Evolutionary conservation across 2,329 filamentous ascomycete species (phyloP).

Genomic region (Cercospora sp.): DNA sequence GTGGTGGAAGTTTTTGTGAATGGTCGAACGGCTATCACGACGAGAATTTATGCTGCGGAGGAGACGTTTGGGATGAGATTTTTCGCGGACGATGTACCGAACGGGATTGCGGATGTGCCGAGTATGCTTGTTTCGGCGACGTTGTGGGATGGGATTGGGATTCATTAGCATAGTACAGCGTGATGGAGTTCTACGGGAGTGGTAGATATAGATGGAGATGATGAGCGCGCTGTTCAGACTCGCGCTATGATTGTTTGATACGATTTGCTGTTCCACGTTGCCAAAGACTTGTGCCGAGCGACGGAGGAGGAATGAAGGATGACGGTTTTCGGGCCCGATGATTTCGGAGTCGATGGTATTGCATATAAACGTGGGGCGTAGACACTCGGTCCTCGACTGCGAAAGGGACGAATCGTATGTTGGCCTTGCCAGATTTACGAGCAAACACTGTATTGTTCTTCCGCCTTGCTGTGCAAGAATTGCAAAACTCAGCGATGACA

Average conservation of each 20-base stretch:
- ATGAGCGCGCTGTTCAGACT: background rate
- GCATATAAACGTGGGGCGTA: background rate
- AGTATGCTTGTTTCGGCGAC: conserved; percentile 25
- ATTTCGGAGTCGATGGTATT: background rate
- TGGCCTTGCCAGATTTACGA: background rate
- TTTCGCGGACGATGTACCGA: conserved; percentile 28
- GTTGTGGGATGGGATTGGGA: conserved; percentile 30
- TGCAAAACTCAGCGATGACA: background rate
- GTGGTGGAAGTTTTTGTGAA: conserved; percentile 52
- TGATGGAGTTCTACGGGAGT: background rate
- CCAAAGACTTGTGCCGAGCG: background rate
- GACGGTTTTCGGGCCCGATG: background rate
- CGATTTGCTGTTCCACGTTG: background rate
- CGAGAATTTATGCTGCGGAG: conserved; percentile 35
- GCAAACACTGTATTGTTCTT: background rate
- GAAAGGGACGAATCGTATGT: background rate
- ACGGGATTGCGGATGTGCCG: conserved; percentile 11
- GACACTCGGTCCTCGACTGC: no score
- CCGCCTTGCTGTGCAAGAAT: background rate
- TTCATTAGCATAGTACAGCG: background rate
- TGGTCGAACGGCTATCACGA: conserved; percentile 45
- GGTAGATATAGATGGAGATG: background rate
- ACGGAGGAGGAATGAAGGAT: background rate
- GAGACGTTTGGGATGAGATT: conserved; percentile 30
- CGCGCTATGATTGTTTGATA: background rate